Evolutionary conservation across 306 rosid species (phyloP).

Genomic region (Notholithocarpus densiflorus): DNA sequence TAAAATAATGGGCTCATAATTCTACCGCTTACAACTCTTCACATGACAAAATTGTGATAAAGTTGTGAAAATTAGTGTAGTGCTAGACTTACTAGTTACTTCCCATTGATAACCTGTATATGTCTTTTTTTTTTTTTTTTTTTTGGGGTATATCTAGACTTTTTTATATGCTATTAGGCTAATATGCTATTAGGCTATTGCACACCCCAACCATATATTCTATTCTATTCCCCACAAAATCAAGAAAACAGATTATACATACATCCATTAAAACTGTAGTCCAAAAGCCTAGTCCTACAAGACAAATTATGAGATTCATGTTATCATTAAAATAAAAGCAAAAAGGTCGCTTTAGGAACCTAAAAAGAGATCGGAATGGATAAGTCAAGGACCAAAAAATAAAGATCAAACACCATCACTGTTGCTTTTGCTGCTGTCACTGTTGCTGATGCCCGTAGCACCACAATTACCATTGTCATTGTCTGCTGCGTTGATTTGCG

Average conservation of each 20-base stretch:
- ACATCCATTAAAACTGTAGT: no score
- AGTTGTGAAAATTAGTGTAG: no score
- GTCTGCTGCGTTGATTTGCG: neutral
- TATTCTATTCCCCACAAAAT: neutral
- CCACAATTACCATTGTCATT: neutral
- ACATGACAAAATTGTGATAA: neutral
- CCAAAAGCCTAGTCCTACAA: neutral
- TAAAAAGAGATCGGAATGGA: neutral
- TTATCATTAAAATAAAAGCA: neutral
- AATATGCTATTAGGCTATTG: no score
- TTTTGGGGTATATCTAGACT: no score
- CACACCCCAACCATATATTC: no score
- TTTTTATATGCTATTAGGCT: no score
- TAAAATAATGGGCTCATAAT: accelerated
- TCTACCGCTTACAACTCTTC: no score
- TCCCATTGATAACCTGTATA: no score
- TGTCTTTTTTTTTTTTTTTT: no score
- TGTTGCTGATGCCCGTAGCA: neutral
- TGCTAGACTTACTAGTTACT: no score
- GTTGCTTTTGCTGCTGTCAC: neutral
- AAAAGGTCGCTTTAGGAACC: neutral
- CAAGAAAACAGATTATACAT: neutral
- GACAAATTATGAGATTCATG: neutral
- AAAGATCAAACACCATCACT: neutral
- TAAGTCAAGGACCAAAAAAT: neutral